Evolutionary conservation across 768 basidiomycete species (phyloP).

Genomic region (Termitomyces sp.): DNA sequence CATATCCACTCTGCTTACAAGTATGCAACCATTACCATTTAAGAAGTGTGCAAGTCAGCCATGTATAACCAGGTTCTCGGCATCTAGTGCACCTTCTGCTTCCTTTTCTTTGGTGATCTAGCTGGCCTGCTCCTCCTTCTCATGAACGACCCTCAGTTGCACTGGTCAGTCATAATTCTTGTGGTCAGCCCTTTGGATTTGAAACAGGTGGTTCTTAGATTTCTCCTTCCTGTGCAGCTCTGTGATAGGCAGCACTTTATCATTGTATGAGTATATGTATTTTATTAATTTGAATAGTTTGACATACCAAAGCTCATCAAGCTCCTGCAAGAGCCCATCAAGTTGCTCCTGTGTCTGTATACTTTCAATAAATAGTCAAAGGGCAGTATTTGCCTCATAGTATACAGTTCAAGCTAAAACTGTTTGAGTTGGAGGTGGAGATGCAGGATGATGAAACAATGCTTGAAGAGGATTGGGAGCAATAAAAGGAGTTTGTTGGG

Average conservation of each 20-base stretch:
- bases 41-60: not conserved
- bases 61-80: not conserved
- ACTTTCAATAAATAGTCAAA: constrained; percentile 17
- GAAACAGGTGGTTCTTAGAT: constrained; percentile 19
- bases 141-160: constrained; percentile 18
- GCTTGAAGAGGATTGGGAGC: not conserved
- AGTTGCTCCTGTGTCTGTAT: constrained; percentile 26
- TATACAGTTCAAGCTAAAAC: constrained; percentile 18
- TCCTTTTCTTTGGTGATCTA: too few species aligned
- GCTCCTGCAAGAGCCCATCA: constrained; percentile 14
- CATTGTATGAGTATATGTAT: not conserved
- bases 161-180: constrained; percentile 16
- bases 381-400: constrained; percentile 19
- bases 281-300: not conserved
- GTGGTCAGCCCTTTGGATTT: too few species aligned
- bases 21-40: too few species aligned
- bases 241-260: not conserved
- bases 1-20: too few species aligned
- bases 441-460: constrained; percentile 1
- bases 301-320: constrained; percentile 16
- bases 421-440: constrained; percentile 16
- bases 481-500: not conserved
- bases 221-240: constrained; percentile 2
- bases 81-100: too few species aligned
- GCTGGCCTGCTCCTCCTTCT: too few species aligned